Percentiles rank a stretch among this genome's conserved stretches.
phyloP scores from a whole-genome alignment of 1,284 basidiomycete species.

The Megacollybia platyphylla region DNA sequence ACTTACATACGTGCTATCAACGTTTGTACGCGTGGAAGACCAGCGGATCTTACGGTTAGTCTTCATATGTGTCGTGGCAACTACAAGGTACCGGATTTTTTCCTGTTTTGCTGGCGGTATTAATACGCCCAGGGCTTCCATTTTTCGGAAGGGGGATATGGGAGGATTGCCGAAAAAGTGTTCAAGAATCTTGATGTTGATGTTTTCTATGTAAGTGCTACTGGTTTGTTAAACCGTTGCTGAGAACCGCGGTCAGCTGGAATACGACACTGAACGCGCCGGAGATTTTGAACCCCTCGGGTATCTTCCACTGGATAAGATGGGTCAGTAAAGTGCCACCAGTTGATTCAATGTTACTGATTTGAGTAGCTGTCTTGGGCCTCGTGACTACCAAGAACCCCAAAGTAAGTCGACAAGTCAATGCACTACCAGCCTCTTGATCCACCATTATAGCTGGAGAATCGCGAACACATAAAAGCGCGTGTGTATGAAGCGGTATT shows the following conservation, averaged over 20 bases:
- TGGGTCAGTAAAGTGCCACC: too few relatives aligned
- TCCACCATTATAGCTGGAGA: slow-evolving; percentile 36
- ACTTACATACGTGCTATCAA: slow-evolving; percentile 65
- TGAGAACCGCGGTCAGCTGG: slow-evolving; percentile 28
- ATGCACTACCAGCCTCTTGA: background rate
- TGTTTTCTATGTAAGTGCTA: slow-evolving; percentile 46
- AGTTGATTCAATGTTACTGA: too few relatives aligned
- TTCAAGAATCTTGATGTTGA: slow-evolving; percentile 68
- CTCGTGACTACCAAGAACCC: slow-evolving; percentile 64
- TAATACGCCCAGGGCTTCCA: slow-evolving; percentile 29
- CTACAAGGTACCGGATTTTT: slow-evolving; percentile 32
- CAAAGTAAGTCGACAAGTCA: slow-evolving; percentile 20
- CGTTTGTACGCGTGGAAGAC: slow-evolving; percentile 43
- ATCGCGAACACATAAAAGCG: slow-evolving; percentile 39
- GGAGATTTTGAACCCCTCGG: slow-evolving; percentile 60
- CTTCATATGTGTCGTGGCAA: slow-evolving; percentile 76
- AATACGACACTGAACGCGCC: slow-evolving; percentile 69
- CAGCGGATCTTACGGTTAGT: slow-evolving; percentile 53
- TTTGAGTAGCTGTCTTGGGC: slow-evolving; percentile 48
- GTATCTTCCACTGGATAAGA: slow-evolving; percentile 53
- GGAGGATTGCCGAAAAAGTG: slow-evolving; percentile 60
- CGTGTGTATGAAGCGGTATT: slow-evolving; percentile 57
- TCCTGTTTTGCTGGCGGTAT: background rate
- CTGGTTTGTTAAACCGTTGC: slow-evolving; percentile 1
- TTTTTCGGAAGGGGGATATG: slow-evolving; percentile 67